Conservation (phyloP, 2,329 filamentous ascomycete genomes). For the Fusarium sp. region DNA sequence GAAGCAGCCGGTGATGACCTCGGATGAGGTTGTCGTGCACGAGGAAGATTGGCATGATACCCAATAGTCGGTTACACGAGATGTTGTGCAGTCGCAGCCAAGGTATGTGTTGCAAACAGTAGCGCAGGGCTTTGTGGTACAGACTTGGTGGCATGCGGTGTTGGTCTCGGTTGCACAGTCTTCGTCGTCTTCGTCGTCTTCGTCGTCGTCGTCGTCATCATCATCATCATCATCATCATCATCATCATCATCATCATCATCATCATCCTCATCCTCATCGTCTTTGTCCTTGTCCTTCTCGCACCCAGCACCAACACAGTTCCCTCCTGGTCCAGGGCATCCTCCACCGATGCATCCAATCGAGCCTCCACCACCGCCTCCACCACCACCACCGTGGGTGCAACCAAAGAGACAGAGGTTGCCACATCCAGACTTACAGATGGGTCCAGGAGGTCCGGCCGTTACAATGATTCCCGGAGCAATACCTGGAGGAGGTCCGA, state of each 20-base stretch:
- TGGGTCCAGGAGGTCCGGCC: slow-evolving; percentile 8
- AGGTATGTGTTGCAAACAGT: slow-evolving; percentile 31
- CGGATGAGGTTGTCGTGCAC: slow-evolving; percentile 12
- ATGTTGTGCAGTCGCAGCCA: slow-evolving; percentile 28
- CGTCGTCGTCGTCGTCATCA: slow-evolving; percentile 2
- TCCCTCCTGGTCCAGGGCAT: slow-evolving; percentile 17
- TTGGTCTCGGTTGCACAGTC: slow-evolving; percentile 33
- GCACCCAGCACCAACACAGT: slow-evolving; percentile 25
- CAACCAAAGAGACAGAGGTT: slow-evolving; percentile 19
- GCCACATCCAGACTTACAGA: slow-evolving; percentile 24
- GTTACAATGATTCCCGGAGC: slow-evolving; percentile 20
- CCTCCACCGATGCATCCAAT: slow-evolving; percentile 18
- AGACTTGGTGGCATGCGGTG: slow-evolving; percentile 29
- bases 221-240: background rate
- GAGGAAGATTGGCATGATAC: slow-evolving; percentile 22
- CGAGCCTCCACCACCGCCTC: slow-evolving; percentile 13
- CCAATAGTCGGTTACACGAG: slow-evolving; percentile 28
- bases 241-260: background rate
- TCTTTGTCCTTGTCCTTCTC: background rate
- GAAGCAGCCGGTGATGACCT: slow-evolving; percentile 24
- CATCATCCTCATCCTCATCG: background rate
- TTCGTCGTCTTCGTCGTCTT: slow-evolving; percentile 15
- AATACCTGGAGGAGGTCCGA: slow-evolving; percentile 21
- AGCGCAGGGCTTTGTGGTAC: slow-evolving; percentile 15
- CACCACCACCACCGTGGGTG: slow-evolving; percentile 11